phyloP scores from a whole-genome alignment of 805 yeast genomes.

The Candida boidinii region DNA sequence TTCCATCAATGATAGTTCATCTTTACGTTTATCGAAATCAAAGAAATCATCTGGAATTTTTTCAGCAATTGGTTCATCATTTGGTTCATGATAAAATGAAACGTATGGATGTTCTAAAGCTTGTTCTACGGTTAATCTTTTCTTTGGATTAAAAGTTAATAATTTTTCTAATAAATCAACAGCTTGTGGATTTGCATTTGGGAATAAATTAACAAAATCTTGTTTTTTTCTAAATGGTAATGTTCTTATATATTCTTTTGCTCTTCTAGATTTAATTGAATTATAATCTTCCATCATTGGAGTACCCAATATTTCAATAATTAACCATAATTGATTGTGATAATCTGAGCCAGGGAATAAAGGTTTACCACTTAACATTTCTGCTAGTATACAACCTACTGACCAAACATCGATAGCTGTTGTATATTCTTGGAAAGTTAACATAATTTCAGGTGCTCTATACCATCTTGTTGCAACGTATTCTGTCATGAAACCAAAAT shows the following conservation, averaged over 20 bases:
- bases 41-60: conserved; percentile 84
- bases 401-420: conserved; percentile 79
- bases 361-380: conserved; percentile 53
- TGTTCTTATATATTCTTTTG: conserved; percentile 67
- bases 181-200: conserved; percentile 39
- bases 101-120: conserved; percentile 80
- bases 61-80: conserved; percentile 82
- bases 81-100: conserved; percentile 57
- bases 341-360: conserved; percentile 72
- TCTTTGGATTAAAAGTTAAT: conserved; percentile 73
- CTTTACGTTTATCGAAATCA: conserved; percentile 79
- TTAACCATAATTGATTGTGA: conserved; percentile 56
- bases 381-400: conserved; percentile 71
- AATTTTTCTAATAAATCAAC: conserved; percentile 61
- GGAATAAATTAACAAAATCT: conserved; percentile 41
- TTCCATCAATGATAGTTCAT: conserved; percentile 66
- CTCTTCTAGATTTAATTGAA: conserved; percentile 65
- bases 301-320: conserved; percentile 63
- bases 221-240: conserved; percentile 54
- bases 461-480: conserved; percentile 85
- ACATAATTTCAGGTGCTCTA: conserved; percentile 78
- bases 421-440: conserved; percentile 62
- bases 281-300: conserved; percentile 68
- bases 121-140: conserved; percentile 73
- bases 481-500: conserved; percentile 51